Evolutionary conservation across 208 protist genomes (phyloP).

Genomic region (Trypanosoma theileri): DNA sequence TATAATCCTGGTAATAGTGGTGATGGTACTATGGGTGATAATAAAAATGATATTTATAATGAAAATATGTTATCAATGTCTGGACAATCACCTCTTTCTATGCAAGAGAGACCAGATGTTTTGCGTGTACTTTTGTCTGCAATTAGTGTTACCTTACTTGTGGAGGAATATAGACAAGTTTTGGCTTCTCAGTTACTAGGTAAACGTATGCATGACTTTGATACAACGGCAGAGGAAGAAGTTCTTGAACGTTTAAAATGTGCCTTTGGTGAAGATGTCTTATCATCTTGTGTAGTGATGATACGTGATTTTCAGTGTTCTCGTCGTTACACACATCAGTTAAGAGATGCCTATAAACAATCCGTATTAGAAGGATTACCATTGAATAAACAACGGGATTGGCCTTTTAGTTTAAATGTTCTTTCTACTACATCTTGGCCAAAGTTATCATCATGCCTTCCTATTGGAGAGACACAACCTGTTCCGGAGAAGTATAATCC

Average conservation of each 20-base stretch:
- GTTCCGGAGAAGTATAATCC: slow-evolving; percentile 50
- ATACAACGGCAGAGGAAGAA: slow-evolving; percentile 80
- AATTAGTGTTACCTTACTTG: slow-evolving; percentile 57
- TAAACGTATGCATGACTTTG: slow-evolving; percentile 78
- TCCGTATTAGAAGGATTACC: neutral
- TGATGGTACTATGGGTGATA: slow-evolving; percentile 19
- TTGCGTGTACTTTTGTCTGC: slow-evolving; percentile 79
- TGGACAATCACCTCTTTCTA: slow-evolving; percentile 19
- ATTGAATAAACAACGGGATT: slow-evolving; percentile 2
- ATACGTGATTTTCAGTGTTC: slow-evolving; percentile 82
- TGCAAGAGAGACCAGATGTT: slow-evolving; percentile 58
- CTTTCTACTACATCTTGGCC: slow-evolving; percentile 79
- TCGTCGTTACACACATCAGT: slow-evolving; percentile 61
- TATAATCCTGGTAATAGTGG: slow-evolving; percentile 15
- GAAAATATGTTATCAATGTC: neutral
- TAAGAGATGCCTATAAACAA: slow-evolving; percentile 35
- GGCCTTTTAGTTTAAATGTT: slow-evolving; percentile 57
- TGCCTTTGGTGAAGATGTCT: slow-evolving; percentile 72
- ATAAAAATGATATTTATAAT: slow-evolving; percentile 11
- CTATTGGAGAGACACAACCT: slow-evolving; percentile 23
- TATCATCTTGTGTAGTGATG: slow-evolving; percentile 81
- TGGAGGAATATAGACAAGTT: slow-evolving; percentile 74
- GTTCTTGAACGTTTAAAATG: slow-evolving; percentile 87
- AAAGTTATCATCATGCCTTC: slow-evolving; percentile 35
- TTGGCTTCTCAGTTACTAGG: slow-evolving; percentile 67